These are phyloP conservation scores for Colletotrichum eleusines DNA, from an alignment of 2,329 filamentous ascomycete genomes.

Conservation along the genomic window DNA sequence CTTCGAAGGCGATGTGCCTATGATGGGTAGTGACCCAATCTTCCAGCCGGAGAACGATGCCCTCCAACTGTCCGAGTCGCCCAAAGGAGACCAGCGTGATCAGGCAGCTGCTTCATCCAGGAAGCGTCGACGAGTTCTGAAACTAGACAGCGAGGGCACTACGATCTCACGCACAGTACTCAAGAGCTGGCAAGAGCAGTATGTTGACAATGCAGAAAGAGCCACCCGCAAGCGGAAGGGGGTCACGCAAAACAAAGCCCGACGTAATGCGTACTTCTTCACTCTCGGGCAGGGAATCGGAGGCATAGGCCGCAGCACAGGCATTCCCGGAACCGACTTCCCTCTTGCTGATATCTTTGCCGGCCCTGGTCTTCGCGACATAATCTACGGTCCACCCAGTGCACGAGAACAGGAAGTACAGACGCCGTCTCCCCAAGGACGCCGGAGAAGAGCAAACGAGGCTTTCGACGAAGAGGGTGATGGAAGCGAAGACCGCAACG, in stretches of 20 bases:
- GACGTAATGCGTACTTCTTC: conserved; percentile 55
- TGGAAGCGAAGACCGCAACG: conserved; percentile 49
- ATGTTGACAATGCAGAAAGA: conserved; percentile 53
- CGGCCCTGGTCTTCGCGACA: conserved; percentile 57
- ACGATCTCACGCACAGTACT: conserved; percentile 5
- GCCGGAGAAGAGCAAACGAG: conserved; percentile 58
- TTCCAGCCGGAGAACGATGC: background rate
- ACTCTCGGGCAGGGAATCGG: conserved; percentile 56
- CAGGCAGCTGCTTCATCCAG: conserved; percentile 9
- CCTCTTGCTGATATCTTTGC: conserved; percentile 62
- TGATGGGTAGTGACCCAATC: conserved; percentile 7
- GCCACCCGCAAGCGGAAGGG: conserved; percentile 43
- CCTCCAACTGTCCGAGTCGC: background rate
- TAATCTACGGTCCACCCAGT: conserved; percentile 51
- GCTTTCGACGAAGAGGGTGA: conserved; percentile 56
- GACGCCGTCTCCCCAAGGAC: conserved; percentile 45
- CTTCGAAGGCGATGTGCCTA: background rate
- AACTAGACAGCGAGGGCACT: conserved; percentile 5
- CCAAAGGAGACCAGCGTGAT: background rate
- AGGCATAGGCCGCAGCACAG: conserved; percentile 51
- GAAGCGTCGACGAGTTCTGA: conserved; percentile 9
- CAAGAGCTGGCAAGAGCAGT: conserved; percentile 55
- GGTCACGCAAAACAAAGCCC: conserved; percentile 53
- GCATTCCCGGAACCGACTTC: conserved; percentile 50
- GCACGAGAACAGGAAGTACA: conserved; percentile 38